A percentile compares a stretch with the other conserved stretches of the same genome.
Conservation (phyloP, 2,329 filamentous ascomycete species). For the Stachybotrys echinatus region DNA sequence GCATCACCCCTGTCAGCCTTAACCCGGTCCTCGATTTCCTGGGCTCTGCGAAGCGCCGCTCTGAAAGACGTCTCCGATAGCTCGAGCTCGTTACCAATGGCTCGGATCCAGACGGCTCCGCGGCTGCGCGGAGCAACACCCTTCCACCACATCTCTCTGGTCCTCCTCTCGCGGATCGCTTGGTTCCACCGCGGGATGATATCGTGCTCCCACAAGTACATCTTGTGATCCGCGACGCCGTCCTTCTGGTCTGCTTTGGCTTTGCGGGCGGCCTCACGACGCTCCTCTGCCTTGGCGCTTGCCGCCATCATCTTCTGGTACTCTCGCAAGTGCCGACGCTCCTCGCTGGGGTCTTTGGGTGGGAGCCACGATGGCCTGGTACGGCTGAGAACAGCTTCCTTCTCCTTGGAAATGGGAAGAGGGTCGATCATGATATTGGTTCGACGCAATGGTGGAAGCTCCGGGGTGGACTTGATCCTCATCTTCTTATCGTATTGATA, state of each 20-base stretch:
- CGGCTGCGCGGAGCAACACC: constrained; percentile 68
- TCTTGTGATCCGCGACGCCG: constrained; percentile 46
- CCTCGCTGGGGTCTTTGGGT: constrained; percentile 84
- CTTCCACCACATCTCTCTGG: constrained; percentile 77
- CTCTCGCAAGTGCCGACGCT: constrained; percentile 80
- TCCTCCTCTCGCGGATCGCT: constrained; percentile 63
- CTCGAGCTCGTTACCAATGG: constrained; percentile 69
- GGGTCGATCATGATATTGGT: constrained; percentile 82
- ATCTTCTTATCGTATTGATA: constrained; percentile 37
- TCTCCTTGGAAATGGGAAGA: constrained; percentile 78
- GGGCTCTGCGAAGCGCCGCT: constrained; percentile 64
- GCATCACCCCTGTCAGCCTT: constrained; percentile 42
- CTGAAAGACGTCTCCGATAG: constrained; percentile 63
- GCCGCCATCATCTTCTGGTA: constrained; percentile 78
- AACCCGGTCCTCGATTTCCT: constrained; percentile 54
- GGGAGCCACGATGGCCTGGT: constrained; percentile 81
- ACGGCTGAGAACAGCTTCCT: constrained; percentile 75
- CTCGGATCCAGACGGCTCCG: constrained; percentile 63
- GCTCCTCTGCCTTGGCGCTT: constrained; percentile 54
- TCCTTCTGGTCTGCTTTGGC: constrained; percentile 50
- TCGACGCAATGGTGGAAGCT: constrained; percentile 64
- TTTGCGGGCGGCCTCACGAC: constrained; percentile 47
- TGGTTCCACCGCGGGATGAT: constrained; percentile 71
- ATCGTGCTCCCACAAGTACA: constrained; percentile 69
- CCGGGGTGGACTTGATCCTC: constrained; percentile 59